Base-by-base conservation (phyloP, 768 basidiomycete species). In the Agaricus bisporus region DNA sequence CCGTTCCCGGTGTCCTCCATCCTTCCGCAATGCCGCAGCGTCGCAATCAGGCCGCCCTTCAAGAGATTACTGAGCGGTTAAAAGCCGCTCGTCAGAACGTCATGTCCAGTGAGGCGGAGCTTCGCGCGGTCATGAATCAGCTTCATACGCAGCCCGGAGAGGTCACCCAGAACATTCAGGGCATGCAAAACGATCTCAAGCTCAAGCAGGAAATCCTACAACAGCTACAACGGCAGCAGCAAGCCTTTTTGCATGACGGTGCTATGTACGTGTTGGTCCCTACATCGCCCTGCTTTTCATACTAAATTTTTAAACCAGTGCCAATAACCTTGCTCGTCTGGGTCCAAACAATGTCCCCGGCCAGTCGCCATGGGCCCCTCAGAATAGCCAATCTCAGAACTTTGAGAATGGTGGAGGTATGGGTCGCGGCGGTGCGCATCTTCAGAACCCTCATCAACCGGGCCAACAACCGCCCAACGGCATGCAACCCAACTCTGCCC, bases 361-460 rank as follows among this genome's bases (percentile, higher is more conserved):
- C 17, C 51, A 52, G 20, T 22, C 51, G 35, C n/a, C 25, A 22
- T 54, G 47, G 53, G 37, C 17, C 22, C 35, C 38, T 15, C 32
- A 35, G 28, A 22, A 42, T 45, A 50, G 37, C 29, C 48, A 48
- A 26, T 43, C 49, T 38, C 54, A 51, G 36, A n/a, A 41, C 35
- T 56, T 57, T 28, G 56, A 56, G 29, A 56, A 51, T 38, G 46
- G 39, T 20, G 50, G 37, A 41, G 29, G 18, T 18, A 54, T 46
- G 36, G 53, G 51, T 28, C 51, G 48, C 41, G 53, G 41, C 28
- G 35, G 35, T 17, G 44, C 37, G 28, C 56, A 28, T 28, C 38
- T 25, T 49, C 53, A 48, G 42, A 49, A 28, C 37, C 42, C 12
- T 10, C 54, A 32, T 41, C 53, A 17, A 54, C 29, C 54, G 6